Conservation (phyloP, 1,284 basidiomycete genomes). For the Cutaneotrichosporon sp. region DNA sequence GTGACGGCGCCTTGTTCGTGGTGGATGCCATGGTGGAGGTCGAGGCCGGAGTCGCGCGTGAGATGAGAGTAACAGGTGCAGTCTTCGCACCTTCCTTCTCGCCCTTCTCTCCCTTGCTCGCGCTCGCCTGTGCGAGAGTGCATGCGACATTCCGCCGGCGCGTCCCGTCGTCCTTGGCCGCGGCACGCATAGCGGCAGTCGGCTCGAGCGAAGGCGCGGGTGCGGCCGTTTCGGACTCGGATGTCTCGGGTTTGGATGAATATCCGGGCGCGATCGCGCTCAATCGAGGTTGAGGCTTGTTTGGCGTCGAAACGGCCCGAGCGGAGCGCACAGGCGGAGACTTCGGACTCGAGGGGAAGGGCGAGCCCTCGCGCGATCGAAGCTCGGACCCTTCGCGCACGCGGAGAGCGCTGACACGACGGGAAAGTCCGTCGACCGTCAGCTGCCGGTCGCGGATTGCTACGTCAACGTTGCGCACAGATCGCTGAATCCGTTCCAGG, state of each 20-base stretch:
- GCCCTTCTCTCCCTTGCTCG: not conserved
- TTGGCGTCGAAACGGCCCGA: constrained; percentile 2
- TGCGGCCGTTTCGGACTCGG: not conserved
- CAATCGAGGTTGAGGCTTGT: not conserved
- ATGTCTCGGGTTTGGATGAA: not conserved
- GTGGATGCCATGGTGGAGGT: not conserved
- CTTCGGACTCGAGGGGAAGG: constrained; percentile 11
- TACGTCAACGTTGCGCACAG: constrained; percentile 55
- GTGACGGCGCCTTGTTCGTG: constrained; percentile 4
- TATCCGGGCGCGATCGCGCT: constrained; percentile 9
- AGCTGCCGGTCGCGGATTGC: constrained; percentile 51
- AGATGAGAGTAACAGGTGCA: constrained; percentile 14
- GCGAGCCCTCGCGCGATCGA: constrained; percentile 15
- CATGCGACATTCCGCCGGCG: constrained; percentile 5
- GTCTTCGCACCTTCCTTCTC: not conserved
- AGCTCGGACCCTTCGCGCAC: constrained; percentile 15
- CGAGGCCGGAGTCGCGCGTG: constrained; percentile 1
- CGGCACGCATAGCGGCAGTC: constrained; percentile 16
- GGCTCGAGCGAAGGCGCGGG: constrained; percentile 16
- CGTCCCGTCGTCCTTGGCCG: constrained; percentile 9
- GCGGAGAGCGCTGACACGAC: constrained; percentile 48
- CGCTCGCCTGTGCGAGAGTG: not conserved
- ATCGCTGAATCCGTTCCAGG: constrained; percentile 56
- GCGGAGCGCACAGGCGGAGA: constrained; percentile 4
- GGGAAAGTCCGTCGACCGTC: constrained; percentile 55